phyloP scores from a whole-genome alignment of 148 eudicot species.

The Chenopodium formosanum region DNA sequence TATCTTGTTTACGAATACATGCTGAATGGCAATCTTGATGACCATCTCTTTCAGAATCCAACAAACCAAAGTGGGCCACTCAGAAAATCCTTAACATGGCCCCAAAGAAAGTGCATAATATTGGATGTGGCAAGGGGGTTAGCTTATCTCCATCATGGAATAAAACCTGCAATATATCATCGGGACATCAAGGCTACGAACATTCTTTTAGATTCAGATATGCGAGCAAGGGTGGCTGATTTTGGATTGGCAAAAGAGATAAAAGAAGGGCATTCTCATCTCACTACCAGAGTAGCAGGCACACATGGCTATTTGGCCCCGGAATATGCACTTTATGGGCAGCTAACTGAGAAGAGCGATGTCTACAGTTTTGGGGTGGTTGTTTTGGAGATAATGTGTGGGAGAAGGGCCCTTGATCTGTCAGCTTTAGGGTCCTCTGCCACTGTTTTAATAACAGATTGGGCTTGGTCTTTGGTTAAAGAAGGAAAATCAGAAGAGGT shows the following conservation, averaged over 20 bases:
- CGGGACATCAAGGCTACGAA: slow-evolving; percentile 78
- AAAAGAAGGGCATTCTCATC: slow-evolving; percentile 68
- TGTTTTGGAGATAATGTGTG: slow-evolving; percentile 76
- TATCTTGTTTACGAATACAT: slow-evolving; percentile 80
- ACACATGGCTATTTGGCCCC: slow-evolving; percentile 88
- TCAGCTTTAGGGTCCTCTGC: slow-evolving; percentile 54
- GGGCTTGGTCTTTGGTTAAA: slow-evolving; percentile 81
- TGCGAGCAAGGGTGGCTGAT: slow-evolving; percentile 81
- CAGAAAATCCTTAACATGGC: slow-evolving; percentile 55
- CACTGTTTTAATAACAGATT: slow-evolving; percentile 66
- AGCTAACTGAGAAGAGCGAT: slow-evolving; percentile 77
- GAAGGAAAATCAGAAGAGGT: slow-evolving; percentile 51
- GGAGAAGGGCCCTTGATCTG: slow-evolving; percentile 77
- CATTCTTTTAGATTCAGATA: slow-evolving; percentile 62
- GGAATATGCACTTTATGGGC: slow-evolving; percentile 81
- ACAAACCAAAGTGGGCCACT: slow-evolving; percentile 16
- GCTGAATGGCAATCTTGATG: slow-evolving; percentile 82
- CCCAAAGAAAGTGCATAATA: slow-evolving; percentile 68
- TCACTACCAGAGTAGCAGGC: slow-evolving; percentile 79
- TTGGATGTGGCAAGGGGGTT: slow-evolving; percentile 77
- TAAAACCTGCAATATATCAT: slow-evolving; percentile 71
- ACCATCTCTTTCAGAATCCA: slow-evolving; percentile 48
- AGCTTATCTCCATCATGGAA: slow-evolving; percentile 73
- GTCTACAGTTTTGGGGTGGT: slow-evolving; percentile 43
- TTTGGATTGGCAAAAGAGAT: slow-evolving; percentile 73